Evolutionary conservation across 805 yeast genomes (phyloP).

Genomic region (Zygoascus bituminiphila): DNA sequence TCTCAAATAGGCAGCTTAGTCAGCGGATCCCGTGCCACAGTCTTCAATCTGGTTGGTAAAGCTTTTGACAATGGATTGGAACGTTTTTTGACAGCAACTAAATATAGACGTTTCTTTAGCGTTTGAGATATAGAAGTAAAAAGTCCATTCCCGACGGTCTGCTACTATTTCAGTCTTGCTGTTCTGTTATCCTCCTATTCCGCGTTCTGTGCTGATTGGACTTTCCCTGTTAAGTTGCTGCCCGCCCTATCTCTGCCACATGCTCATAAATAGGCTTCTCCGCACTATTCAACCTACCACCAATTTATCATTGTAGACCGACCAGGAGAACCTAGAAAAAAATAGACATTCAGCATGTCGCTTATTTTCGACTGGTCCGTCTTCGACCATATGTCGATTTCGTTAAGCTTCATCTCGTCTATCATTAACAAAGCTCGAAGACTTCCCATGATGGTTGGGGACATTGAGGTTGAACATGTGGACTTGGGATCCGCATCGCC

Average conservation of each 20-base stretch:
- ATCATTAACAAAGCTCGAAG: slow-evolving; percentile 26
- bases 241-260: too few relatives aligned
- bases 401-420: not conserved
- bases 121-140: too few relatives aligned
- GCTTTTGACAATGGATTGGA: too few relatives aligned
- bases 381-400: not conserved
- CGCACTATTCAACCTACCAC: not conserved
- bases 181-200: too few relatives aligned
- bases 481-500: slow-evolving; percentile 59
- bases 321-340: too few relatives aligned
- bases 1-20: too few relatives aligned
- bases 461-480: slow-evolving; percentile 56
- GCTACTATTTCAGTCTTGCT: too few relatives aligned
- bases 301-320: not conserved
- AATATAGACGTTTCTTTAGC: too few relatives aligned
- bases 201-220: too few relatives aligned
- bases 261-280: not conserved
- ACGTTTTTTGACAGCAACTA: too few relatives aligned
- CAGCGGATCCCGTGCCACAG: not conserved
- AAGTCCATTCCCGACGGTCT: too few relatives aligned
- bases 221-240: too few relatives aligned
- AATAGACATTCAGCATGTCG: not conserved
- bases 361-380: not conserved
- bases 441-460: slow-evolving; percentile 27
- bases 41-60: not conserved